phyloP scores from a whole-genome alignment of 345 rosid species.

The Hevea brasiliensis region DNA sequence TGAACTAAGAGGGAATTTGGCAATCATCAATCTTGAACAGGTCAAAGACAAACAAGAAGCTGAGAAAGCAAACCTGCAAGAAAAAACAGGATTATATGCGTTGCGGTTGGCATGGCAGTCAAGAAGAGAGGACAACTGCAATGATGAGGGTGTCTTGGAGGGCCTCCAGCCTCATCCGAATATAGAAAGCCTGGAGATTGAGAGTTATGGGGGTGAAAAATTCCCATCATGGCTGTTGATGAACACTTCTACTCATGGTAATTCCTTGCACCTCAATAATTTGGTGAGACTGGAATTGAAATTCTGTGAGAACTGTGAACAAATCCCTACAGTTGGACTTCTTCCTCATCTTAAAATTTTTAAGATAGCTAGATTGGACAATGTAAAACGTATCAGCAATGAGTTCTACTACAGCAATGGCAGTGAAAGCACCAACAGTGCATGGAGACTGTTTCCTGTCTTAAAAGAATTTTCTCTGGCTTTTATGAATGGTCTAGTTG shows the following conservation, averaged over 20 bases:
- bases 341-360: conserved; percentile 18
- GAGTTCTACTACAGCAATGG: background rate
- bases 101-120: background rate
- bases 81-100: background rate
- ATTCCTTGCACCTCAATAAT: background rate
- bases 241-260: background rate
- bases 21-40: background rate
- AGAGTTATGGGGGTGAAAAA: background rate
- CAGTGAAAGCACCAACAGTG: background rate
- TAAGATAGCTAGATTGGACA: background rate
- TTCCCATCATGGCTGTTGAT: conserved; percentile 15
- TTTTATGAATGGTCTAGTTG: background rate
- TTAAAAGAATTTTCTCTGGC: background rate
- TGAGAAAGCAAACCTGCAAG: conserved; percentile 3
- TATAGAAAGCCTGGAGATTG: background rate
- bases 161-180: conserved; percentile 9
- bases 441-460: background rate
- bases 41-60: conserved; percentile 6
- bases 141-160: conserved; percentile 26
- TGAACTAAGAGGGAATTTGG: conserved; percentile 6
- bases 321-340: conserved; percentile 23
- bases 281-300: background rate
- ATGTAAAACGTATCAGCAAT: background rate
- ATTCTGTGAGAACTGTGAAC: background rate
- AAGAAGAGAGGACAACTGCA: too few relatives aligned